phyloP scores from a whole-genome alignment of 2,329 filamentous ascomycete species.

The Aspergillus floridensis region DNA sequence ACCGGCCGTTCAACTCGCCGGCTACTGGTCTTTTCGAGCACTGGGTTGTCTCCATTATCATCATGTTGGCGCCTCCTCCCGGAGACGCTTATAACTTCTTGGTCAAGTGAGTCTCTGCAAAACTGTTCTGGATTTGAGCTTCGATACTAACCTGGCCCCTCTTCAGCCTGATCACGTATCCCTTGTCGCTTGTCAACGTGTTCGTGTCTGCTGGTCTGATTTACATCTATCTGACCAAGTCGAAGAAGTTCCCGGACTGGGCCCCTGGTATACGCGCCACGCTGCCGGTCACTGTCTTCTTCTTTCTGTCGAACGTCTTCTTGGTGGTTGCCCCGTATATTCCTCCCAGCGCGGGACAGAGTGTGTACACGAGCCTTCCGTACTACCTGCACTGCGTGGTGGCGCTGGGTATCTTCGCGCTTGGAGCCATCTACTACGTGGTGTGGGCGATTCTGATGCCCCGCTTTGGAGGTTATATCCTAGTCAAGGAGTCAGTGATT shows the following conservation, averaged over 20 bases:
- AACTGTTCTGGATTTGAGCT: not conserved
- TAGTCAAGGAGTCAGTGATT: conserved; percentile 55
- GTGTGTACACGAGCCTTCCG: conserved; percentile 52
- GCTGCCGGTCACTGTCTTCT: conserved; percentile 52
- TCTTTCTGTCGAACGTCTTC: conserved; percentile 54
- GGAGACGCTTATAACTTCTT: conserved; percentile 67
- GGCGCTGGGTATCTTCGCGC: conserved; percentile 49
- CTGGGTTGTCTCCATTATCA: conserved; percentile 63
- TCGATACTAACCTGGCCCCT: conserved; percentile 1
- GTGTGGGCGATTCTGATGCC: conserved; percentile 52
- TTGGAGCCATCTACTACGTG: conserved; percentile 53
- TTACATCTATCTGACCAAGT: conserved; percentile 45
- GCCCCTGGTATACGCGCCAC: conserved; percentile 50
- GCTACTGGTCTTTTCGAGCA: conserved; percentile 60
- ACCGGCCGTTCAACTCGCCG: conserved; percentile 65
- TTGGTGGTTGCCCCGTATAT: conserved; percentile 53
- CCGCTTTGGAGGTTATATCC: conserved; percentile 46
- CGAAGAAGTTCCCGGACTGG: conserved; percentile 45
- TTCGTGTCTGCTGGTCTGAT: conserved; percentile 51
- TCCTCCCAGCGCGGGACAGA: conserved; percentile 48
- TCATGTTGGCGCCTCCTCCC: conserved; percentile 65
- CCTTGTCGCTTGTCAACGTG: conserved; percentile 49
- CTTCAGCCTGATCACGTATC: conserved; percentile 39
- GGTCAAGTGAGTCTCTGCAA: conserved; percentile 34
- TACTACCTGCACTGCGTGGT: conserved; percentile 56